These are phyloP conservation scores for Corylus americana DNA, from an alignment of 306 rosid genomes.

Conservation along the genomic window DNA sequence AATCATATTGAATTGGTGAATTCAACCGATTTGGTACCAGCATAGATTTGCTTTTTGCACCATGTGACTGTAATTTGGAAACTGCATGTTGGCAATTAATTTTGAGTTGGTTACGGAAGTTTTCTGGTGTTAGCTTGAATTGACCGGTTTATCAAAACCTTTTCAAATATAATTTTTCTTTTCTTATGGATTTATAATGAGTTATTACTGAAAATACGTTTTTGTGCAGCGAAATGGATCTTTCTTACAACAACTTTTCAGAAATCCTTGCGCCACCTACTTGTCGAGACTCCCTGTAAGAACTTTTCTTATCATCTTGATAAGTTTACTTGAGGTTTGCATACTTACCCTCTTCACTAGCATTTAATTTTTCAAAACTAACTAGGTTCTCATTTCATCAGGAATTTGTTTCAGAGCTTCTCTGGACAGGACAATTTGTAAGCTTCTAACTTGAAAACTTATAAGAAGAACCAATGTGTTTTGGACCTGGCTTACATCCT, in stretches of 20 bases:
- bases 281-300: constrained; percentile 21
- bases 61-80: too few species aligned
- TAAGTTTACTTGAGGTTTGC: not conserved
- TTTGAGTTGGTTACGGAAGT: too few species aligned
- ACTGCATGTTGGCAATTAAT: too few species aligned
- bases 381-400: not conserved
- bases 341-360: not conserved
- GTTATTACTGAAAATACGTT: not conserved
- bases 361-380: not conserved
- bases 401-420: constrained; percentile 26
- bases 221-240: constrained; percentile 10
- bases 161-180: too few species aligned
- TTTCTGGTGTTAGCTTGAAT: too few species aligned
- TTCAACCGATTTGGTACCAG: too few species aligned
- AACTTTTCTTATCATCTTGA: not conserved
- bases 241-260: constrained; percentile 34
- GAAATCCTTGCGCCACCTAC: not conserved
- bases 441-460: constrained; percentile 1
- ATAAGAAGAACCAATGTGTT: not conserved
- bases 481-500: too few species aligned
- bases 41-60: too few species aligned
- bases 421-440: constrained; percentile 16
- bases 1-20: too few species aligned
- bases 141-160: too few species aligned
- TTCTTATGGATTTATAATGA: not conserved